Evolutionary conservation across 768 basidiomycete genomes (phyloP).

Genomic region (Pleurotus citrinopileatus): DNA sequence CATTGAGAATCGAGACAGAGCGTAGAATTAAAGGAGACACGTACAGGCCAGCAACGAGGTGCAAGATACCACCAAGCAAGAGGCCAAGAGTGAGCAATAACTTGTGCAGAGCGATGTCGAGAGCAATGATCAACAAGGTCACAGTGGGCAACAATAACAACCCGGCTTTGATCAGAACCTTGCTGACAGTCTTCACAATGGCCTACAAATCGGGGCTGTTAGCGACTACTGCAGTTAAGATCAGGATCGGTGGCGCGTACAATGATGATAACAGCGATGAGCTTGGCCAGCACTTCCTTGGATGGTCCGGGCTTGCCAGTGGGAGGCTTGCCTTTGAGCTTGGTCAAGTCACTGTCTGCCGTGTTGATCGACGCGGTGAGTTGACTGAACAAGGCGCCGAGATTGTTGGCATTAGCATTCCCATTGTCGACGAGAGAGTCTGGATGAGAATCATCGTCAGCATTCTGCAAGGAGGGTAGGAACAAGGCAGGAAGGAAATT

Average conservation of each 20-base stretch:
- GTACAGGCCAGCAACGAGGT: slow-evolving; percentile 23
- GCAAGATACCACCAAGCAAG: slow-evolving; percentile 26
- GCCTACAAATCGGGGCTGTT: slow-evolving; percentile 12
- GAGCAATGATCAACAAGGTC: slow-evolving; percentile 18
- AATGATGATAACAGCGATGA: slow-evolving; percentile 22
- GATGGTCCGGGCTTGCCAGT: slow-evolving; percentile 20
- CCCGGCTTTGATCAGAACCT: slow-evolving; percentile 19
- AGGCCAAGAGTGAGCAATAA: slow-evolving; percentile 23
- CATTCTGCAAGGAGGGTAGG: no score
- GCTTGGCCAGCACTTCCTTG: slow-evolving; percentile 23
- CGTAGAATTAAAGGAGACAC: slow-evolving; percentile 2
- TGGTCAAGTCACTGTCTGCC: slow-evolving; percentile 17
- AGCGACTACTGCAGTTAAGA: not conserved
- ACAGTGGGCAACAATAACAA: slow-evolving; percentile 19
- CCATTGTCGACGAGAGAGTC: slow-evolving; percentile 13
- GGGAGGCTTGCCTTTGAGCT: slow-evolving; percentile 13
- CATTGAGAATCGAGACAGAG: not conserved
- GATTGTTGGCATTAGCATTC: slow-evolving; percentile 16
- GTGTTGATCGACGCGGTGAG: slow-evolving; percentile 21
- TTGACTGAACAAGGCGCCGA: slow-evolving; percentile 19
- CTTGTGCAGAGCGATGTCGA: slow-evolving; percentile 24
- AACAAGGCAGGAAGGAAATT: not conserved
- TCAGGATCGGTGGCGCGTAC: slow-evolving; percentile 12
- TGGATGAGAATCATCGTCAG: not conserved
- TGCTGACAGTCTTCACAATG: slow-evolving; percentile 18